Evolutionary conservation across 805 yeast genomes (phyloP), one percentile per base, ranked within the genome.

Genomic region (Monosporozyma aerobia): DNA sequence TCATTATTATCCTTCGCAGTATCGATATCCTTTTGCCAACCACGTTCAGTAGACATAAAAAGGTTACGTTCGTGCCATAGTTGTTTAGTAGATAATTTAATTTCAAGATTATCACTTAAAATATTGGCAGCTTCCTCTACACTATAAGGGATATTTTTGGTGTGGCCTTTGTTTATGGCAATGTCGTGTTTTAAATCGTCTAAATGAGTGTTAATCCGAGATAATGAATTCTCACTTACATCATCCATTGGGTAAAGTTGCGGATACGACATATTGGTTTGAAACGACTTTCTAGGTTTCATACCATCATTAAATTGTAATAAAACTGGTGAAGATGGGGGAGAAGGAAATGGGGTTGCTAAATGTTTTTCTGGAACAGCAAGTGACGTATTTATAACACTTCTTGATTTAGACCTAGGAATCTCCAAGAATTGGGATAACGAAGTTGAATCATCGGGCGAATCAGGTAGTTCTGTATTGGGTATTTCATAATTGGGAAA

Each of bases 271-370:
- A 80, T 81, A 63, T 83, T 82, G 0, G 86, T 77, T 65, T 84
- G 90, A 56, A 78, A 82, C 49, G 79, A 74, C 54, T 79, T 74
- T 54, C 83, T 69, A 8, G 76, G 70, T 58, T 76, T 80, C 14
- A 55, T 33, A 9, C 62, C 57, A 29, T 68, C 66, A 48, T 47
- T 49, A 40, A 55, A 52, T 45, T 56, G 60, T 33, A 63, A 44
- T 16, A 69, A 50, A 8, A 51, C 40, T 3, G 87, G 85, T 1
- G 80, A 74, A 16, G 76, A 63, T 0, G 86, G 83, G 0, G 96
- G 96, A 0, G 95, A 87, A 3, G 96, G 94, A 1, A 85, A 86
- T 0, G 96, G 96, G 0, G 96, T 88, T 0, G 96, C 90, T 10
- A 89, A 77, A 52, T 68, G 69, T 27, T 56, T 61, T 13, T 63